Percentiles rank a stretch among this genome's conserved stretches.
phyloP scores from a whole-genome alignment of 305 asterid genomes.

The Ajuga reptans region DNA sequence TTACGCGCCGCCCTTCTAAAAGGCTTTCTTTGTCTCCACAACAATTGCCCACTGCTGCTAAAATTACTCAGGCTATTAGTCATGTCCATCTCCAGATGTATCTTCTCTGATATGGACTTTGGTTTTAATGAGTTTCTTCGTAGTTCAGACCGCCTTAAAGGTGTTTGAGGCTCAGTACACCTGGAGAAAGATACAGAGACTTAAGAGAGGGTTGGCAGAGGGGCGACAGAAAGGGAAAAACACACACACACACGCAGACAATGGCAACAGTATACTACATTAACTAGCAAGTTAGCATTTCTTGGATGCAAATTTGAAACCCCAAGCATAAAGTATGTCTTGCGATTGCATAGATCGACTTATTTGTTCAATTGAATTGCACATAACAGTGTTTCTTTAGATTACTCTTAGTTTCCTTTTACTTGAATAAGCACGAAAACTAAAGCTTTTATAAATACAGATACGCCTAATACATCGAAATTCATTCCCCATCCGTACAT shows the following conservation, averaged over 20 bases:
- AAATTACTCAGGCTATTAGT: conserved; percentile 21
- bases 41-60: conserved; percentile 37
- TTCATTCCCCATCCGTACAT: too few relatives aligned
- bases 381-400: not conserved
- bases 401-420: not conserved
- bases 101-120: conserved; percentile 26
- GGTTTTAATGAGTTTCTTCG: conserved; percentile 41
- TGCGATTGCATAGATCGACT: not conserved
- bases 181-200: conserved; percentile 31
- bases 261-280: not conserved
- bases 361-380: not conserved
- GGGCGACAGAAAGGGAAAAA: too few relatives aligned
- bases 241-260: too few relatives aligned
- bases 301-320: not conserved
- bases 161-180: conserved; percentile 73
- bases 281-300: not conserved
- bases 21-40: conserved; percentile 74
- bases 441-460: too few relatives aligned
- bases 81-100: conserved; percentile 16
- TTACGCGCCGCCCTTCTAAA: conserved; percentile 59
- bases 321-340: too few relatives aligned
- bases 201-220: too few relatives aligned
- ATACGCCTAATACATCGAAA: too few relatives aligned
- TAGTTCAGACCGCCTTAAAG: conserved; percentile 50
- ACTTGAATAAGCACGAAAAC: not conserved